Evolutionary conservation across 768 basidiomycete species (phyloP).

Genomic region (Kwoniella botswanensis): DNA sequence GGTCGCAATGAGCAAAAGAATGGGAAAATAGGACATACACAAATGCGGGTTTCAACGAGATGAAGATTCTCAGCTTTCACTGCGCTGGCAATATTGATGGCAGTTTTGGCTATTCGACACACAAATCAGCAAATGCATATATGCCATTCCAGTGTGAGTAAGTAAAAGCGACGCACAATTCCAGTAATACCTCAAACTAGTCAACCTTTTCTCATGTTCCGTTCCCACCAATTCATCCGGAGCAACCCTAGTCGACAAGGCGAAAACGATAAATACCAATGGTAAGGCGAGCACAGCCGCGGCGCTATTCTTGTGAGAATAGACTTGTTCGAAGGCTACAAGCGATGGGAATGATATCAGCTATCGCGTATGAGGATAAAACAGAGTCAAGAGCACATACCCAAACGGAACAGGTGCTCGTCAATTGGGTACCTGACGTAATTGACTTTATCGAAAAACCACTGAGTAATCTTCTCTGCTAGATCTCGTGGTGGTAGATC

Average conservation of each 20-base stretch:
- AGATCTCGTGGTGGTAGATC: conserved; percentile 80
- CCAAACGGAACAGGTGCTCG: conserved; percentile 61
- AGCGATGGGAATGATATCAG: too few relatives aligned
- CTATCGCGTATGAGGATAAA: too few relatives aligned
- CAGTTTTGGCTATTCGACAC: conserved; percentile 70
- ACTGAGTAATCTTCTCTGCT: conserved; percentile 77
- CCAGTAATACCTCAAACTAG: conserved; percentile 91
- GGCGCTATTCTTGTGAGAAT: conserved; percentile 56
- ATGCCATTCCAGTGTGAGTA: neutral
- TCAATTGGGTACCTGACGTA: conserved; percentile 93
- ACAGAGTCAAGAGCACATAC: conserved; percentile 17
- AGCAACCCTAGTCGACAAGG: conserved; percentile 81
- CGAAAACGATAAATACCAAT: conserved; percentile 88
- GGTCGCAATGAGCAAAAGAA: too few relatives aligned
- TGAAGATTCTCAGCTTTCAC: conserved; percentile 92
- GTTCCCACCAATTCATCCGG: conserved; percentile 84
- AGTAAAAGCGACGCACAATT: conserved; percentile 69
- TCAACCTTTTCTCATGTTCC: conserved; percentile 72
- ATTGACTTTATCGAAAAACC: conserved; percentile 71
- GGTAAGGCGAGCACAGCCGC: conserved; percentile 64
- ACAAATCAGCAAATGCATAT: conserved; percentile 2
- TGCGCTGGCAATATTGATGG: conserved; percentile 86
- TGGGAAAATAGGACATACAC: conserved; percentile 62
- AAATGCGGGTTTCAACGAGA: conserved; percentile 83
- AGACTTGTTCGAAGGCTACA: conserved; percentile 66